These are phyloP conservation scores for Termitomyces bulborhizus DNA, from an alignment of 768 basidiomycete genomes.

Conservation along the genomic window DNA sequence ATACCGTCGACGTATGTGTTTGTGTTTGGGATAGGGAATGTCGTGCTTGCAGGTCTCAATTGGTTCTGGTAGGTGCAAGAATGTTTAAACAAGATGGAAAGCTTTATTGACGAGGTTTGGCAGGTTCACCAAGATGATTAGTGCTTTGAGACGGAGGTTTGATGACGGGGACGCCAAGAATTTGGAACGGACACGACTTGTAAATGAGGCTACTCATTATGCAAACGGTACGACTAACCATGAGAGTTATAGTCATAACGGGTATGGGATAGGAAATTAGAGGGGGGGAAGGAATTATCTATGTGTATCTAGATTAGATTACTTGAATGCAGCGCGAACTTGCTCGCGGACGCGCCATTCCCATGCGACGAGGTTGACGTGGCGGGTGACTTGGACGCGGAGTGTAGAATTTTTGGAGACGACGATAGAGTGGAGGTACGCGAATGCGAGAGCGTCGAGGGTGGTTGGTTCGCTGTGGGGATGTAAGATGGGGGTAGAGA, in stretches of 20 bases:
- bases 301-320: neutral
- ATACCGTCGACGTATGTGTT: constrained; percentile 46
- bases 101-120: neutral
- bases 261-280: constrained; percentile 4
- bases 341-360: constrained; percentile 59
- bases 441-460: constrained; percentile 78
- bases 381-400: constrained; percentile 61
- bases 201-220: neutral
- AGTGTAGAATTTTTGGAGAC: constrained; percentile 33
- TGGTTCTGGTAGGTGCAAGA: constrained; percentile 64
- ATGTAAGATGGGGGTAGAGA: neutral
- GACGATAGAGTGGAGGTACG: constrained; percentile 69
- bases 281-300: too few relatives aligned
- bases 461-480: constrained; percentile 60
- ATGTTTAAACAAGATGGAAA: too few relatives aligned
- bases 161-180: constrained; percentile 10
- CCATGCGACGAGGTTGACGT: constrained; percentile 77
- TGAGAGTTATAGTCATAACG: neutral
- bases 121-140: constrained; percentile 76
- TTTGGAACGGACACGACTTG: constrained; percentile 6
- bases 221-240: too few relatives aligned
- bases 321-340: constrained; percentile 32
- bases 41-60: constrained; percentile 67
- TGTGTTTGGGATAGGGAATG: constrained; percentile 52
- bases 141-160: constrained; percentile 60